These are phyloP conservation scores for Pseudoscleropodium purum DNA, from an alignment of 225 moss, liverwort and hornwort genomes.

Conservation along the genomic window DNA sequence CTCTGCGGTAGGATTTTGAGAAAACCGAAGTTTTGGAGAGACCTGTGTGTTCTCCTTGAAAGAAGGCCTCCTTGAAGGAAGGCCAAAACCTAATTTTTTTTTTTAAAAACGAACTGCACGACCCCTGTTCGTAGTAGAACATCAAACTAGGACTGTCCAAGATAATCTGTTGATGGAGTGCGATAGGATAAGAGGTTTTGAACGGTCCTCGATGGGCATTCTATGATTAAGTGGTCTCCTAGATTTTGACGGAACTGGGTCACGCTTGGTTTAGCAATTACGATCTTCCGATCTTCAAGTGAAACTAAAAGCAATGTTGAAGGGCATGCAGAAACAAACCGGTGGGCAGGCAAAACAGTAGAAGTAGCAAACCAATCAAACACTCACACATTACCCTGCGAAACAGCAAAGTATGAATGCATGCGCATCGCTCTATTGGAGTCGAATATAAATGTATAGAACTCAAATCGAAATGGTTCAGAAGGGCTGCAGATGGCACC, in stretches of 20 bases:
- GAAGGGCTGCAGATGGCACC: conserved; percentile 38
- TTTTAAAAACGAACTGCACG: not conserved
- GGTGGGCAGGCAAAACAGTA: not conserved
- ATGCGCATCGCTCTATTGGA: conserved; percentile 42
- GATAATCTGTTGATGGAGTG: not conserved
- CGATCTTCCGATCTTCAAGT: not conserved
- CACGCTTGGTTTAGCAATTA: not conserved
- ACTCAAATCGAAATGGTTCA: conserved; percentile 41
- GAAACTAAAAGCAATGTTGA: not conserved
- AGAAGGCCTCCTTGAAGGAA: too few species aligned
- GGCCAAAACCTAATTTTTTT: not conserved
- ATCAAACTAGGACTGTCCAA: not conserved
- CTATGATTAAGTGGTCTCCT: not conserved
- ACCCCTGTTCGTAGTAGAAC: not conserved
- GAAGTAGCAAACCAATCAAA: not conserved
- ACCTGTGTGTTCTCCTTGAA: too few species aligned
- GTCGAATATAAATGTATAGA: conserved; percentile 55
- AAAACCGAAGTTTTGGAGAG: not conserved
- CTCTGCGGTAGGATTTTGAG: not conserved
- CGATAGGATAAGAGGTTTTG: not conserved
- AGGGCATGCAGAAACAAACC: not conserved
- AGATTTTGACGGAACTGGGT: too few species aligned
- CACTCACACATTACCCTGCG: not conserved
- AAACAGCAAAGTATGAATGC: conserved; percentile 21
- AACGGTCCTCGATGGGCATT: not conserved